Evolutionary conservation across 306 rosid genomes (phyloP), one percentile per base, ranked within the genome.

Genomic region (Prunus fruticosa): DNA sequence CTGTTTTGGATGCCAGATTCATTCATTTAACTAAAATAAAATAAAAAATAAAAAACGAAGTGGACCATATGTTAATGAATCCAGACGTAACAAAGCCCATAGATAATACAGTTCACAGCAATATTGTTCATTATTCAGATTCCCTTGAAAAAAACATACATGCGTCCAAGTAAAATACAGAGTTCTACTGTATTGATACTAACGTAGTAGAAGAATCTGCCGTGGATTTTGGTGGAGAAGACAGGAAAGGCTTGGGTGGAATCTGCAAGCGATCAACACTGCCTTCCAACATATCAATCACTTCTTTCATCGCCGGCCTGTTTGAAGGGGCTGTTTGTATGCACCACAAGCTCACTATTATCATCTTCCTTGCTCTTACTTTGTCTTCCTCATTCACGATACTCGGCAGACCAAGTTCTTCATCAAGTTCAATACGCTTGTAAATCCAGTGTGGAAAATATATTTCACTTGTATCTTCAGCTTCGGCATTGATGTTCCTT

Each of bases 381-480:
- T n/a, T n/a, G n/a, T n/a, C n/a, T n/a, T n/a, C n/a, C n/a, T n/a
- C n/a, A n/a, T n/a, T n/a, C n/a, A n/a, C n/a, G n/a, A n/a, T n/a
- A n/a, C n/a, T n/a, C n/a, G n/a, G n/a, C n/a, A n/a, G n/a, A n/a
- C n/a, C n/a, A n/a, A n/a, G n/a, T n/a, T n/a, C n/a, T n/a, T n/a
- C n/a, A n/a, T n/a, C n/a, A n/a, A n/a, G n/a, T n/a, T n/a, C n/a
- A n/a, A n/a, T n/a, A n/a, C n/a, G n/a, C n/a, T n/a, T n/a, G n/a
- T n/a, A n/a, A n/a, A n/a, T n/a, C n/a, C n/a, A 78, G 0, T 84
- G 77, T 0, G 90, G 79, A 65, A 86, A 86, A 69, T 86, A 86
- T 54, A 83, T 72, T 6, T 86, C 81, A 14, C 84, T 86, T 0
- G 80, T 23, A 23, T 23, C 1, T 23, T 23, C 25, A 23, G 25